A percentile compares a stretch with the other conserved stretches of the same genome.
Conservation (phyloP, 2,329 filamentous ascomycete genomes). For the Stachybotrys chlorohalonatus region DNA sequence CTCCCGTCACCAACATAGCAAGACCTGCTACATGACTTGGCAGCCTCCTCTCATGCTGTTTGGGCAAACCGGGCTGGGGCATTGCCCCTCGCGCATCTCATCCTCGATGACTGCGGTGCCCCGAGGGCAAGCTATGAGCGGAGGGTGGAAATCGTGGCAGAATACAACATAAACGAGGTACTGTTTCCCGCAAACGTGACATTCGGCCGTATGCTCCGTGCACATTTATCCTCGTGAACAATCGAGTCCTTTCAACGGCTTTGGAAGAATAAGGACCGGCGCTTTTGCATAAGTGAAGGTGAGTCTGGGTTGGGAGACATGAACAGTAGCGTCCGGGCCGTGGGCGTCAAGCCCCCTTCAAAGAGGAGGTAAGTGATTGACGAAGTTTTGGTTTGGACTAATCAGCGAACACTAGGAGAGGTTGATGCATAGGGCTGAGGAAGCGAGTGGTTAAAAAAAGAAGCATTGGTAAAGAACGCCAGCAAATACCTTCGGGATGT, state of each 20-base stretch:
- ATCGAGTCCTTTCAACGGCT: constrained; percentile 7
- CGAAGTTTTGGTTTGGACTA: background rate
- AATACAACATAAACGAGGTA: constrained; percentile 51
- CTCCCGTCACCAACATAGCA: background rate
- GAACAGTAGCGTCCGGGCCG: background rate
- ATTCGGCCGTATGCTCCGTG: constrained; percentile 45
- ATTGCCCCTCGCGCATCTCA: constrained; percentile 43
- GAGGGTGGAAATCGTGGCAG: constrained; percentile 41
- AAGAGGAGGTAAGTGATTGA: background rate
- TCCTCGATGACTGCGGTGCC: constrained; percentile 28
- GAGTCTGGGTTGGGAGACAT: background rate
- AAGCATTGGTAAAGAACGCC: background rate
- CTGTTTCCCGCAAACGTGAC: constrained; percentile 50
- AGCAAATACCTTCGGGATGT: background rate
- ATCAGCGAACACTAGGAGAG: background rate
- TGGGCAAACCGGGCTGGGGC: constrained; percentile 50
- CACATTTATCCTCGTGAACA: constrained; percentile 41
- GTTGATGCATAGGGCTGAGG: background rate
- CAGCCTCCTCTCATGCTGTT: constrained; percentile 49
- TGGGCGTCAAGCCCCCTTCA: background rate
- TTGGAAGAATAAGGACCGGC: constrained; percentile 7
- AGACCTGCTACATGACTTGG: constrained; percentile 35
- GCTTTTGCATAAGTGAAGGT: constrained; percentile 2
- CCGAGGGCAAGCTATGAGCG: constrained; percentile 35
- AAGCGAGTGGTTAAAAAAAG: background rate